Evolutionary conservation across 2,329 filamentous ascomycete genomes (phyloP), one percentile per base, ranked within the genome.

Genomic region (Trichoderma endophyticum): DNA sequence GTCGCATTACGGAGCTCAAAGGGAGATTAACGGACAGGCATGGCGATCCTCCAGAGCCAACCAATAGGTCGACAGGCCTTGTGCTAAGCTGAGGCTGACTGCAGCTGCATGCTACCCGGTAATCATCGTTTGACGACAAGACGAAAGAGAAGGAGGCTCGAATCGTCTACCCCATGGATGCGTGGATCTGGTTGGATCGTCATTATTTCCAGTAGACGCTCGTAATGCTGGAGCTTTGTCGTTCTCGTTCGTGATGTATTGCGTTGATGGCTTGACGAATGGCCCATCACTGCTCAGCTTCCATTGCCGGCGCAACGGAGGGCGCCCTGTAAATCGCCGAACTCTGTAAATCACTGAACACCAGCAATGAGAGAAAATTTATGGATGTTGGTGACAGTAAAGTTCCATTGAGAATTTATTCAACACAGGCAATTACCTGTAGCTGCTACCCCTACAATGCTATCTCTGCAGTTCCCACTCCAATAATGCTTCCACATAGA

Each of bases 31-130:
- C 39, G 36, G 57, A 34, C 36, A 62, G 39, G 67, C 57, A 51
- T 34, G 34, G 26, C n/a, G 57, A 62, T 62, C 64, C 64, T 67
- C 21, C 64, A 67, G 48, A 67, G n/a, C 56, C 43, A n/a, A 67
- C 51, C 66, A 48, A 34, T 56, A 54, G 56, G 28, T 61, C 39
- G 66, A 60, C n/a, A 14, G 30, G 56, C 54, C 14, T 51, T 34
- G 66, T 34, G n/a, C 34, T 26, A 36, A 62, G 39, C 66, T 62
- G 67, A 70, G 32, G 60, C 67, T 54, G 12, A 54, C 67, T 54
- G 12, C 15, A 15, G n/a, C 15, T 36, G 56, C 30, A 15, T 43
- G 28, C 30, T 70, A 70, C 67, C 67, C 67, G 48, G 39, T 36
- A 70, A n/a, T 26, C n/a, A 32, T n/a, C 28, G 54, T 66, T 66